A percentile compares a stretch with the other conserved stretches of the same genome.
Conservation (phyloP, 495 filamentous ascomycete genomes). For the Penicillium maclennaniae region DNA sequence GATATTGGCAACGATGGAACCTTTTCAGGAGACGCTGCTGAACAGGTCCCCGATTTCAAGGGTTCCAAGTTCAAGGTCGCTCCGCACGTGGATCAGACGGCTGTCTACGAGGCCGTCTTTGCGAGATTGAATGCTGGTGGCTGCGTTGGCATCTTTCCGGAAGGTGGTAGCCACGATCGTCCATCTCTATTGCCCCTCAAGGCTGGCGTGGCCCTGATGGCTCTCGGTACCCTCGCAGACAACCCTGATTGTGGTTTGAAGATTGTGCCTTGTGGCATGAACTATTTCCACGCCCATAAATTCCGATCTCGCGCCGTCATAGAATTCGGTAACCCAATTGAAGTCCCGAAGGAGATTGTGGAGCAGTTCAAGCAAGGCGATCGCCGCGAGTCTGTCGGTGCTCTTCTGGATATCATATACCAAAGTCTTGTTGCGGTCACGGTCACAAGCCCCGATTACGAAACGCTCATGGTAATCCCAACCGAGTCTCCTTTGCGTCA, state of each 20-base stretch:
- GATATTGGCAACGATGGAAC: constrained; percentile 60
- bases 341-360: constrained; percentile 76
- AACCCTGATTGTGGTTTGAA: constrained; percentile 87
- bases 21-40: constrained; percentile 48
- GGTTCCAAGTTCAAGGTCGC: constrained; percentile 83
- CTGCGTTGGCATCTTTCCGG: constrained; percentile 95
- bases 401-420: constrained; percentile 81
- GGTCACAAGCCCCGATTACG: constrained; percentile 90
- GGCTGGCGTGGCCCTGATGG: constrained; percentile 98
- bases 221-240: constrained; percentile 84
- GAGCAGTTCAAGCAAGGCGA: constrained; percentile 79
- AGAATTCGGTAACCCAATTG: constrained; percentile 87
- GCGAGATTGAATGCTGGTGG: constrained; percentile 73
- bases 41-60: constrained; percentile 49
- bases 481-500: neutral
- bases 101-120: constrained; percentile 93
- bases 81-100: constrained; percentile 89
- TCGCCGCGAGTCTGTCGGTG: constrained; percentile 76
- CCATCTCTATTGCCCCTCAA: constrained; percentile 92
- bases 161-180: constrained; percentile 95
- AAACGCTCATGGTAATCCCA: constrained; percentile 80
- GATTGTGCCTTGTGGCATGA: constrained; percentile 99
- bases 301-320: constrained; percentile 95
- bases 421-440: constrained; percentile 83
- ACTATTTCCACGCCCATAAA: constrained; percentile 99